Evolutionary conservation across 805 yeast species (phyloP), one percentile per base, ranked within the genome.

Genomic region (Kodamaea kaohsiungensis): DNA sequence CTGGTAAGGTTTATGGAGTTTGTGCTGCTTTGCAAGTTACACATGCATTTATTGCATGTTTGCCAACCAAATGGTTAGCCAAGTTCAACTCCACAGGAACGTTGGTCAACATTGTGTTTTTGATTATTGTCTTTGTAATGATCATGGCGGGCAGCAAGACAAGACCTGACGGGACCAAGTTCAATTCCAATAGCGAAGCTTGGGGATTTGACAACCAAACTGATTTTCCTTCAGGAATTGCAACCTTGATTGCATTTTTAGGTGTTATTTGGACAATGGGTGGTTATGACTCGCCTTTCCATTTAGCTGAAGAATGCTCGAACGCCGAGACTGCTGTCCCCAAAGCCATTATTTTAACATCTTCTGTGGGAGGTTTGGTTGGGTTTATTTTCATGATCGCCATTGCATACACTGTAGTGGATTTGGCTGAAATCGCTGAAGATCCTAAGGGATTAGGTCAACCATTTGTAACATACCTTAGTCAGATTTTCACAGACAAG

Each of bases 211-310:
- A 74, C 43, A 85, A 85, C 65, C 79, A 75, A 56, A 83, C 89
- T 8, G 87, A 83, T n/a, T 85, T 81, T 76, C 86, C 87, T 13
- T 73, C 75, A 49, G 89, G 89, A 52, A 73, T 84, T 49, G 79
- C 86, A 18, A 73, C 83, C 61, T 67, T 85, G 55, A 75, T 82
- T 76, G 73, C 83, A 9, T 83, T 83, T 66, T 65, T 82, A 63
- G 84, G 87, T 12, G 85, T 80, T 25, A 81, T 83, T 55, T 84
- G 87, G 87, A 82, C 87, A 27, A 85, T 87, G 89, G 79, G 87
- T 42, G 91, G 90, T 17, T 87, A 84, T 63, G 91, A 87, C 63
- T 83, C 88, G 16, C 88, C 91, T 0, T 87, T 86, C 73, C 91
- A 87, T 61, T 72, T 87, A 56, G 78, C 88, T n/a, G 92, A 86